Base-by-base conservation (phyloP, 2,329 filamentous ascomycete species). In the Fusarium stilboides region DNA sequence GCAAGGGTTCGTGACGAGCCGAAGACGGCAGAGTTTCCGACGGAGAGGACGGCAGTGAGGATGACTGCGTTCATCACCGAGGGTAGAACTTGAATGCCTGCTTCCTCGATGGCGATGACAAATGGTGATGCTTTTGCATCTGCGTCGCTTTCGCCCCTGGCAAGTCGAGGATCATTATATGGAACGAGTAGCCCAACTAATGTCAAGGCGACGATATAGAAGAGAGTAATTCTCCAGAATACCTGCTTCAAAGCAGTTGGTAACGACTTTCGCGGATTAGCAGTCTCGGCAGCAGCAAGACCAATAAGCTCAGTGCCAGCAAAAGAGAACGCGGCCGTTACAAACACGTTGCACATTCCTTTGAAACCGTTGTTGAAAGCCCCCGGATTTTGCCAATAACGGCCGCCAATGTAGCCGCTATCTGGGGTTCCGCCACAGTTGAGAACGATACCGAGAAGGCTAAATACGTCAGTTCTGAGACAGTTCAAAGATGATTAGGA, bases 51-150 rank as follows among this genome's bases (percentile, higher is more conserved):
- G 20, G 94, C 92, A 66, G 97, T 89, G 76, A 98, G 89, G 77
- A 98, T 97, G 64, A 98, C 94, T n/a, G 89, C 90, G 79, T 98
- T 98, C 92, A 98, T 97, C 55, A 98, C 87, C 0, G 92, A 94
- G 3, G 94, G 93, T 4, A 98, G 87, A 3, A 91, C 90, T 42
- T 88, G 82, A 73, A 98, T 97, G 10, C 93, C 91, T 2, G 94
- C 94, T 67, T 94, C 91, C 70, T 92, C 85, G 72, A 97, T 97
- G 66, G 94, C 93, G 74, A 98, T 97, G 73, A 98, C 94, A 78
- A 98, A 98, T 3, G 95, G 95, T 4, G 94, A 97, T 2, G 94
- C 92, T 26, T 89, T 88, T 43, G 91, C 88, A 77, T 94, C 88
- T 49, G 87, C 87, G n/a, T 84, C 83, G 56, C 78, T 82, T 40